phyloP scores from a whole-genome alignment of 2,329 filamentous ascomycete genomes.

The Aspergillus melleus region DNA sequence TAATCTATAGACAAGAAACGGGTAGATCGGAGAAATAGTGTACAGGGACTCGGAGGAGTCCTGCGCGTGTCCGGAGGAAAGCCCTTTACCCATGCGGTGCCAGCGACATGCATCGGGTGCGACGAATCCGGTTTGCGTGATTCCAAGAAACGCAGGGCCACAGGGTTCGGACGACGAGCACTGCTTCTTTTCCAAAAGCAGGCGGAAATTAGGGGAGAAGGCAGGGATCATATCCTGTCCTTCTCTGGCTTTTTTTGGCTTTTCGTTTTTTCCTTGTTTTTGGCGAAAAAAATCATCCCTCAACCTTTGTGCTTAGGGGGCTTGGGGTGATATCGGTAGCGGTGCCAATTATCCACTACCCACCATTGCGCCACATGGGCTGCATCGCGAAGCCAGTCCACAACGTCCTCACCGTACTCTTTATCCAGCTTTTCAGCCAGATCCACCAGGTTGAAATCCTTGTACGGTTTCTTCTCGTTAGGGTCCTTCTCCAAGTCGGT shows the following conservation, averaged over 20 bases:
- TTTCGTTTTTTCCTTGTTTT: too few species aligned
- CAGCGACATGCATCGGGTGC: background rate
- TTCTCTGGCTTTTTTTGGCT: background rate
- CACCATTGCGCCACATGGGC: constrained; percentile 31
- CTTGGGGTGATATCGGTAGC: constrained; percentile 20
- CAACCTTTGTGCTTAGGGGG: background rate
- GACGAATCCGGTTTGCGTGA: background rate
- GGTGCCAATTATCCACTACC: constrained; percentile 32
- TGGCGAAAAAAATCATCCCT: background rate
- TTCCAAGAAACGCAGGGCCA: background rate
- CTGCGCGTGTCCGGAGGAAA: constrained; percentile 1
- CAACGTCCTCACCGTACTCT: constrained; percentile 19
- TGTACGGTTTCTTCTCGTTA: constrained; percentile 23
- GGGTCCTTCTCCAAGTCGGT: constrained; percentile 29
- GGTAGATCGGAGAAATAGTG: constrained; percentile 2
- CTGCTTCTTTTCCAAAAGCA: background rate
- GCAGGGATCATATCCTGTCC: background rate
- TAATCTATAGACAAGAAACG: constrained; percentile 7
- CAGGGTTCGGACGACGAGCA: background rate
- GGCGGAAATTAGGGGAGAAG: background rate
- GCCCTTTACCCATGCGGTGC: constrained; percentile 1
- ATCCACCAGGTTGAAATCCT: constrained; percentile 25
- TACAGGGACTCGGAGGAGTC: constrained; percentile 5
- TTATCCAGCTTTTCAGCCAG: constrained; percentile 19
- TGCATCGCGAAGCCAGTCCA: constrained; percentile 24